Evolutionary conservation across 2,329 filamentous ascomycete species (phyloP).

Genomic region (Pseudogymnoascus sp.): DNA sequence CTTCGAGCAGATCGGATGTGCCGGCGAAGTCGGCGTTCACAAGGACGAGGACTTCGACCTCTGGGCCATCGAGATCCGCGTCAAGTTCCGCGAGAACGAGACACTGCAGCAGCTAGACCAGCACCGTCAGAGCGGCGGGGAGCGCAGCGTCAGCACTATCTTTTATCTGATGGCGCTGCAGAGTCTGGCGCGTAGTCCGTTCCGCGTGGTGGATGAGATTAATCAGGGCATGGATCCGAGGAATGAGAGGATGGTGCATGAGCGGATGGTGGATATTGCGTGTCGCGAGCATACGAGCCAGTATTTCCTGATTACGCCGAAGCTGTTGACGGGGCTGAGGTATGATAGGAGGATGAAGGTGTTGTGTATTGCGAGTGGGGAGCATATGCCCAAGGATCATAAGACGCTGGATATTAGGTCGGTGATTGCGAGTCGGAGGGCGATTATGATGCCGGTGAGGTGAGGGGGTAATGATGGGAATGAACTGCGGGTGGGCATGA

Average conservation of each 20-base stretch:
- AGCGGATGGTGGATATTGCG: constrained; percentile 95
- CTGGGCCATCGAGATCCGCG: constrained; percentile 89
- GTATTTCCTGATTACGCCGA: constrained; percentile 97
- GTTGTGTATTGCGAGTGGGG: constrained; percentile 86
- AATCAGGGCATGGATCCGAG: constrained; percentile 99
- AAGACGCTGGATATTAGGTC: constrained; percentile 24
- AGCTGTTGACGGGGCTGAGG: constrained; percentile 73
- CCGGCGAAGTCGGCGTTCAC: constrained; percentile 78
- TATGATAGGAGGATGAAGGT: constrained; percentile 91
- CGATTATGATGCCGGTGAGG: constrained; percentile 16
- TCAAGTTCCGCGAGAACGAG: constrained; percentile 86
- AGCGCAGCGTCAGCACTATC: constrained; percentile 92
- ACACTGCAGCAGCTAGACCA: constrained; percentile 76
- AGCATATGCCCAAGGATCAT: constrained; percentile 51
- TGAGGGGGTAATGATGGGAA: background rate
- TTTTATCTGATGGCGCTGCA: constrained; percentile 99
- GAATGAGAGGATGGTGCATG: constrained; percentile 96
- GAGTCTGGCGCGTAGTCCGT: constrained; percentile 84
- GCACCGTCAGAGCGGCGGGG: constrained; percentile 91
- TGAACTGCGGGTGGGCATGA: background rate
- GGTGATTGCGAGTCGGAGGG: constrained; percentile 21
- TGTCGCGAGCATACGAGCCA: constrained; percentile 71
- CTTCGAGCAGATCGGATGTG: constrained; percentile 88
- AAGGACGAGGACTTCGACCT: constrained; percentile 90
- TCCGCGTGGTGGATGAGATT: constrained; percentile 98